Evolutionary conservation across 805 yeast species (phyloP).

Genomic region (Saccharomycopsis lassenensis): DNA sequence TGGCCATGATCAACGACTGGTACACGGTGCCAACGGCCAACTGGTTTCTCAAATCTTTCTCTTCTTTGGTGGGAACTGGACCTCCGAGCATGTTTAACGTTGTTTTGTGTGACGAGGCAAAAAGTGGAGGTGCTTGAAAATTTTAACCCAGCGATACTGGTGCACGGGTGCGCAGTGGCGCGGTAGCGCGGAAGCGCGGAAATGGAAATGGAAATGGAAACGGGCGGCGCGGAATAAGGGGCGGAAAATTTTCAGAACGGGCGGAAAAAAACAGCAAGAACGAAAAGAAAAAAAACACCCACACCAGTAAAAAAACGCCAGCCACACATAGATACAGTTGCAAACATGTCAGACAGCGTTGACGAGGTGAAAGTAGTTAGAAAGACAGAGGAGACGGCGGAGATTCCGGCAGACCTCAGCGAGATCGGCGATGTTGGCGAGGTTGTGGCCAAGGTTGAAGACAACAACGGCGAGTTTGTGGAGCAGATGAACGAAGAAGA

Average conservation of each 20-base stretch:
- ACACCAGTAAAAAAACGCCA: neutral
- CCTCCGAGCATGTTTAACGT: slow-evolving; percentile 15
- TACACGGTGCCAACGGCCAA: slow-evolving; percentile 10
- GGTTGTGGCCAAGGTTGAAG: slow-evolving; percentile 18
- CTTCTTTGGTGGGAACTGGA: slow-evolving; percentile 17
- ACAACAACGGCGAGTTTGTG: slow-evolving; percentile 22
- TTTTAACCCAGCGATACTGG: neutral
- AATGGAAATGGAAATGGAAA: neutral
- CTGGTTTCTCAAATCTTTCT: slow-evolving; percentile 12
- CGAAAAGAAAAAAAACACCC: slow-evolving; percentile 18
- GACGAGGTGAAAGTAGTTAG: slow-evolving; percentile 18
- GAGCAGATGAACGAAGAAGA: slow-evolving; percentile 23
- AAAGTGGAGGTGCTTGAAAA: neutral
- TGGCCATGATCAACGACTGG: slow-evolving; percentile 13
- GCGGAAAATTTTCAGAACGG: slow-evolving; percentile 3
- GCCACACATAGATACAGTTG: slow-evolving; percentile 18
- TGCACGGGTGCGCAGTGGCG: neutral
- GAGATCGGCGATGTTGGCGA: slow-evolving; percentile 20
- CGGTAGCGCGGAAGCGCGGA: neutral
- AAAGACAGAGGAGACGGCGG: slow-evolving; percentile 20
- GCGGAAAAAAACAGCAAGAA: slow-evolving; percentile 8
- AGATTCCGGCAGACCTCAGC: slow-evolving; percentile 19
- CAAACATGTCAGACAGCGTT: slow-evolving; percentile 22
- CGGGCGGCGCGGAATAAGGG: neutral
- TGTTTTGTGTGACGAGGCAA: neutral